Base-by-base conservation (phyloP, 108 stramenopile species). In the Skeletonema costatum region DNA sequence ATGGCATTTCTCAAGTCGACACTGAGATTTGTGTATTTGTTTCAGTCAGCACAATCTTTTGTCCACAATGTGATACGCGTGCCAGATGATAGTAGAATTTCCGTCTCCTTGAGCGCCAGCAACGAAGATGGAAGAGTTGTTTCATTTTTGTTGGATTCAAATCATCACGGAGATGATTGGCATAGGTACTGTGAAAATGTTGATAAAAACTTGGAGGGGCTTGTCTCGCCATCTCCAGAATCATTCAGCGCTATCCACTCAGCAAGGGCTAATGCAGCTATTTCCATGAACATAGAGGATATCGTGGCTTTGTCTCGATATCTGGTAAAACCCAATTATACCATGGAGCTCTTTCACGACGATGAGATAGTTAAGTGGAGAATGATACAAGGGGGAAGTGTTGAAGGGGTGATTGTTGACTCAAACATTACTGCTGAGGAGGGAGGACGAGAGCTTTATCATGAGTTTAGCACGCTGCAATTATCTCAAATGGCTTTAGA, bases 181-280 rank as follows among this genome's bases (percentile, higher is more conserved):
- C 64, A 72, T 35, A 36, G 41, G 51, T 66, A 71, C 32, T 72
- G 71, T 44, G 68, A 75, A 7, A 60, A 75, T 46, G 69, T 76
- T 30, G 79, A 80, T 38, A 38, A 62, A 76, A 48, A 60, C 61
- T 5, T 80, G 31, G 46, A 64, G 50, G 68, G 62, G 12, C 70
- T 80, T 6, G 75, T 80, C 48, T 76, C 75, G 33, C 74, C 79
- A 51, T 68, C 79, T n/a, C 74, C 79, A 12, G 79, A 80, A 46
- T 80, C 74, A 61, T 80, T 76, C 62, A 60, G 56, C 62, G 69
- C 75, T 17, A 31, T 80, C 30, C 74, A 80, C 61, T 63, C 33
- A 12, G 17, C 39, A 39, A 70, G 65, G 35, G 70, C 75, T 44
- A 71, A 76, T 56, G 33, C 11, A 5, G 35, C 31, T 63, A 35